Evolutionary conservation across 2,329 filamentous ascomycete species (phyloP).

Genomic region (Fusarium sp.): DNA sequence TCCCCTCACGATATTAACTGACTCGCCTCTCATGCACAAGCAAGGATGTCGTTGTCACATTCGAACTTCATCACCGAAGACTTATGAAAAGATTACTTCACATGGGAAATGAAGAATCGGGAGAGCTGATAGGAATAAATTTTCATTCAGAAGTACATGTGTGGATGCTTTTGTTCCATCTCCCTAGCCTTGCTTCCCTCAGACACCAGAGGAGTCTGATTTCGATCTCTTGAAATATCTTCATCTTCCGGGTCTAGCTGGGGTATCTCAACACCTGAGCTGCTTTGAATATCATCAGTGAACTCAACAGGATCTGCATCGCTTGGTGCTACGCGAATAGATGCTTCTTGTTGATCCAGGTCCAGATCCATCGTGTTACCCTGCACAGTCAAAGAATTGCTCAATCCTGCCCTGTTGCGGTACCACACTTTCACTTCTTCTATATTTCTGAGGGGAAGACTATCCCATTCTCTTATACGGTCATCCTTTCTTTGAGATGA

Average conservation of each 20-base stretch:
- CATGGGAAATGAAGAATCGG: neutral
- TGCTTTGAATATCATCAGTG: neutral
- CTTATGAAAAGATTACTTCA: neutral
- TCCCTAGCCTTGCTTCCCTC: constrained; percentile 31
- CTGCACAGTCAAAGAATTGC: rapidly evolving
- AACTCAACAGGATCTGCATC: neutral
- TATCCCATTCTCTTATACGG: constrained; percentile 46
- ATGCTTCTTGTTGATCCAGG: neutral
- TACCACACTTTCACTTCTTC: constrained; percentile 43
- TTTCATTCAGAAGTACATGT: constrained; percentile 38
- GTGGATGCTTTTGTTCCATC: constrained; percentile 25
- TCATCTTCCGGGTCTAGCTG: neutral
- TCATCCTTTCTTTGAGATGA: constrained; percentile 43
- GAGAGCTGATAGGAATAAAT: neutral
- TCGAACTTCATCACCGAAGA: neutral
- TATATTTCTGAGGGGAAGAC: constrained; percentile 32
- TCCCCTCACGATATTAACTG: neutral
- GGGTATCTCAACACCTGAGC: rapidly evolving
- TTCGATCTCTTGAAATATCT: neutral
- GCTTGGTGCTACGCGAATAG: neutral
- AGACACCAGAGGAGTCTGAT: neutral
- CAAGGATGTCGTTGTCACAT: neutral
- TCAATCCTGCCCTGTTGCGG: neutral
- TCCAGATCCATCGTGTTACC: neutral
- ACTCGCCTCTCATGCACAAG: neutral